phyloP scores from a whole-genome alignment of 1,139 yeast genomes.

The Saccharomycopsis phalli region DNA sequence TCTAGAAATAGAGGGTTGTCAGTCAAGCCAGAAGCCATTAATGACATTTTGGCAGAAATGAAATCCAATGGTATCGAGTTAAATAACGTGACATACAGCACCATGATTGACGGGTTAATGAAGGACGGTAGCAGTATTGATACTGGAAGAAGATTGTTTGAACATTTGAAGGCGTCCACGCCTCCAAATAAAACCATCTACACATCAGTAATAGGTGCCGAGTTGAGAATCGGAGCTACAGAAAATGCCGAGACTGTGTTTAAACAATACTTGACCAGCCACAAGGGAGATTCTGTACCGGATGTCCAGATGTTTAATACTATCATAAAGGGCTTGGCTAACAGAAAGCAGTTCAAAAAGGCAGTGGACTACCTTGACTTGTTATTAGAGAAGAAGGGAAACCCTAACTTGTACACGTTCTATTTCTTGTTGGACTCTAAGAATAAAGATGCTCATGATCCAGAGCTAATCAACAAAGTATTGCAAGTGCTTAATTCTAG shows the following conservation, averaged over 20 bases:
- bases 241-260: slow-evolving; percentile 42
- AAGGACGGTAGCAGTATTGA: slow-evolving; percentile 38
- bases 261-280: slow-evolving; percentile 30
- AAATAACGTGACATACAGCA: slow-evolving; percentile 43
- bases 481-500: too few relatives aligned
- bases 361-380: slow-evolving; percentile 36
- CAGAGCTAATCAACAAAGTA: too few relatives aligned
- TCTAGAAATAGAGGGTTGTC: slow-evolving; percentile 36
- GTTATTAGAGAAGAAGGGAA: slow-evolving; percentile 21
- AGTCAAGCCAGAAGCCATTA: slow-evolving; percentile 35
- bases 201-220: slow-evolving; percentile 52
- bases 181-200: slow-evolving; percentile 33
- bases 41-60: slow-evolving; percentile 37
- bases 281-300: slow-evolving; percentile 30
- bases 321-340: slow-evolving; percentile 43
- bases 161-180: slow-evolving; percentile 32
- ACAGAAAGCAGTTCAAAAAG: slow-evolving; percentile 30
- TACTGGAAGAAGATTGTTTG: slow-evolving; percentile 46
- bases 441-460: too few relatives aligned
- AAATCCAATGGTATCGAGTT: slow-evolving; percentile 33
- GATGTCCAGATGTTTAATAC: slow-evolving; percentile 44
- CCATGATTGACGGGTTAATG: slow-evolving; percentile 50
- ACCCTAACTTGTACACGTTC: slow-evolving; percentile 25
- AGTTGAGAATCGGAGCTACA: slow-evolving; percentile 42
- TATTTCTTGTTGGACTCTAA: slow-evolving; percentile 18